A percentile compares a stretch with the other conserved stretches of the same genome.
phyloP scores from a whole-genome alignment of 2,329 filamentous ascomycete species.

The Cercospora brassicicola region DNA sequence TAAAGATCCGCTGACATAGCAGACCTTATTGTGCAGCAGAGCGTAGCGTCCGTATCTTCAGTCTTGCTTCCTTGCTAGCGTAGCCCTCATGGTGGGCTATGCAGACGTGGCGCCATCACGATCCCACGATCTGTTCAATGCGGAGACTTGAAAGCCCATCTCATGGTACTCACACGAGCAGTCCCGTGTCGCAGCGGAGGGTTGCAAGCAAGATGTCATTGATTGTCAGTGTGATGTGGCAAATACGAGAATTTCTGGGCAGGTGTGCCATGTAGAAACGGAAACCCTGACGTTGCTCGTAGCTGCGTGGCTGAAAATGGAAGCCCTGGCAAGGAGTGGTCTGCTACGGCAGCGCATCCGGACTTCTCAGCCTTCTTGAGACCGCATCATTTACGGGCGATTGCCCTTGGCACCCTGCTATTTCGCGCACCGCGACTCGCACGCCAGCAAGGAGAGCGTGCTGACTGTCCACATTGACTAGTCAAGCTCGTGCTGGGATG shows the following conservation, averaged over 20 bases:
- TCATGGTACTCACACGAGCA: not conserved
- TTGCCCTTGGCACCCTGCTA: not conserved
- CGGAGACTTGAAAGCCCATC: not conserved
- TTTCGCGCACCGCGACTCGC: not conserved
- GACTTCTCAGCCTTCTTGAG: not conserved
- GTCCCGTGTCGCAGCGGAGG: not conserved
- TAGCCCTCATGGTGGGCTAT: not conserved
- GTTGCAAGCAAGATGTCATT: not conserved
- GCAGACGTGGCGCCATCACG: not conserved
- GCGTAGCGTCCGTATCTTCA: not conserved
- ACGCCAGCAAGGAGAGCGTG: not conserved
- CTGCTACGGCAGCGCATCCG: not conserved
- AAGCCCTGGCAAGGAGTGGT: not conserved
- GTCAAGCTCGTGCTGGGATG: not conserved
- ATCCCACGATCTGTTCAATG: not conserved
- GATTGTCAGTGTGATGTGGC: not conserved
- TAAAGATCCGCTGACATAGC: not conserved
- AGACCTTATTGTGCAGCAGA: not conserved
- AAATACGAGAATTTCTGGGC: not conserved
- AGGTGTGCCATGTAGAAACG: not conserved
- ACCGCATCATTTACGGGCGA: not conserved
- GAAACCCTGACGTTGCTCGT: not conserved
- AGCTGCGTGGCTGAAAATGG: not conserved
- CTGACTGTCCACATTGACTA: not conserved
- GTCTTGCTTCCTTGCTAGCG: not conserved